phyloP scores from a whole-genome alignment of 2,329 filamentous ascomycete genomes.

The Hypoxylon sp. region DNA sequence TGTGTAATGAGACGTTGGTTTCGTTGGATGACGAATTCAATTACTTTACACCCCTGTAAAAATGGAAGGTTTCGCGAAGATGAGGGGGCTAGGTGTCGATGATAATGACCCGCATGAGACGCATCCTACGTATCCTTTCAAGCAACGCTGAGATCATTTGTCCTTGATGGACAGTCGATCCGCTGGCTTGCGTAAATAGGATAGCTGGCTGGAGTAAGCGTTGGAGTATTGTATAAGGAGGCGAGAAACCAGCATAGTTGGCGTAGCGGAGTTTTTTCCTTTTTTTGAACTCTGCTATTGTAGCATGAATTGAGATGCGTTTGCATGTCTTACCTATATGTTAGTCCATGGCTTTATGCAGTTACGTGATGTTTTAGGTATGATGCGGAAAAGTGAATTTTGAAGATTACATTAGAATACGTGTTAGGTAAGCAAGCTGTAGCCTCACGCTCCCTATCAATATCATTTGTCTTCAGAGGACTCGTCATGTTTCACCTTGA shows the following conservation, averaged over 20 bases:
- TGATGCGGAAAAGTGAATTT: not conserved
- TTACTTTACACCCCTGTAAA: not conserved
- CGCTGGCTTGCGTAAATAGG: conserved; percentile 13
- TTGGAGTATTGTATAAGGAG: conserved; percentile 13
- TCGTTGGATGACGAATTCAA: conserved; percentile 28
- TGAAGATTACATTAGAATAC: not conserved
- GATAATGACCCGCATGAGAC: conserved; percentile 15
- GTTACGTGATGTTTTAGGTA: not conserved
- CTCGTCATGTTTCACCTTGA: too few species aligned
- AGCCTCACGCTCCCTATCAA: too few species aligned
- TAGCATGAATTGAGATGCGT: conserved; percentile 21
- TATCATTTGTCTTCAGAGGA: too few species aligned
- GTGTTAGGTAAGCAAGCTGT: too few species aligned
- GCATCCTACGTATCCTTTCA: not conserved
- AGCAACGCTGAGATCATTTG: not conserved
- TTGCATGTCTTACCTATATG: not conserved
- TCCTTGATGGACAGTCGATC: conserved; percentile 40
- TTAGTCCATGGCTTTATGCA: not conserved
- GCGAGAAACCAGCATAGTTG: conserved; percentile 23
- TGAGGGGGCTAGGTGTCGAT: not conserved
- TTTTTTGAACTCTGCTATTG: conserved; percentile 11
- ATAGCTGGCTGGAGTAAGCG: conserved; percentile 2
- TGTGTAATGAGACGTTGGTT: conserved; percentile 33
- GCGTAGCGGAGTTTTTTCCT: conserved; percentile 36
- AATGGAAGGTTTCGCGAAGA: not conserved